Evolutionary conservation across 495 filamentous ascomycete genomes (phyloP).

Genomic region (Aspergillus baeticus): DNA sequence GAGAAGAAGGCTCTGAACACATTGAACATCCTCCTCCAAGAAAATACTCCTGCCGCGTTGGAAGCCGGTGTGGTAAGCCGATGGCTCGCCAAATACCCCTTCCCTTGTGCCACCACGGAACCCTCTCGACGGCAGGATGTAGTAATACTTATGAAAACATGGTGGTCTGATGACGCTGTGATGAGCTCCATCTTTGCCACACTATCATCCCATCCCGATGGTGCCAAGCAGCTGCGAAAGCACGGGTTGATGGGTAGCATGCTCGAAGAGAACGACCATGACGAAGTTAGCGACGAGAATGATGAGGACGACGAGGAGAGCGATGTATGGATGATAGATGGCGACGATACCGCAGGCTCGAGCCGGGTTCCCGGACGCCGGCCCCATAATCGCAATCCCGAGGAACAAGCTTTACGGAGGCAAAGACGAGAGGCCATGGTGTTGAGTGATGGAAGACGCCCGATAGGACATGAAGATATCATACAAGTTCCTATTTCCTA

Average conservation of each 20-base stretch:
- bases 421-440: slow-evolving; percentile 57
- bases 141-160: slow-evolving; percentile 46
- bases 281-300: slow-evolving; percentile 48
- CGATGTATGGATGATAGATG: slow-evolving; percentile 53
- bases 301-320: slow-evolving; percentile 46
- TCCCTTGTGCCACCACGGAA: slow-evolving; percentile 38
- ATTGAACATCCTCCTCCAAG: slow-evolving; percentile 38
- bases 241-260: slow-evolving; percentile 43
- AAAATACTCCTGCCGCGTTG: slow-evolving; percentile 37
- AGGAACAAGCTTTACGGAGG: slow-evolving; percentile 50
- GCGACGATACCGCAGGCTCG: slow-evolving; percentile 43
- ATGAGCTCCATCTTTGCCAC: slow-evolving; percentile 46
- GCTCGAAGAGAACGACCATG: slow-evolving; percentile 43
- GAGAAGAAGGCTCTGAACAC: slow-evolving; percentile 43
- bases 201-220: slow-evolving; percentile 32
- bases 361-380: slow-evolving; percentile 32
- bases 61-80: slow-evolving; percentile 46
- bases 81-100: slow-evolving; percentile 52
- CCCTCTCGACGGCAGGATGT: slow-evolving; percentile 41
- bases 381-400: slow-evolving; percentile 41
- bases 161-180: slow-evolving; percentile 43
- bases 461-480: slow-evolving; percentile 49
- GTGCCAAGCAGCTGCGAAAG: slow-evolving; percentile 43
- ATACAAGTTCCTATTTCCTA: slow-evolving; percentile 41
- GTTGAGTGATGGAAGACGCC: slow-evolving; percentile 48